Evolutionary conservation across 306 rosid species (phyloP), one percentile per base, ranked within the genome.

Genomic region (Geum urbanum): DNA sequence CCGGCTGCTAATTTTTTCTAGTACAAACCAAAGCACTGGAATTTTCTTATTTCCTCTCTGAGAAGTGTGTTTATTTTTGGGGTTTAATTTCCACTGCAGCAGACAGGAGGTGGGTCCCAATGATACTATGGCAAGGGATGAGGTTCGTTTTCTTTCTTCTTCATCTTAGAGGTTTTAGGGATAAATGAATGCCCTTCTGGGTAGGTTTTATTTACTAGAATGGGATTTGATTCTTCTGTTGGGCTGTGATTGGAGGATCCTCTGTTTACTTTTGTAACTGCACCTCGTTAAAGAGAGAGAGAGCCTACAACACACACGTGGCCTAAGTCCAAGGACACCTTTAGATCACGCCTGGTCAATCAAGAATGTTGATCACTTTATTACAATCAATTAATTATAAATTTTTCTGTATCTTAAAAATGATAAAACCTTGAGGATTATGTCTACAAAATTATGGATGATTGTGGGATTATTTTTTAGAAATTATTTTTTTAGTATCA

Each of bases 61-160:
- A 77, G 75, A 15, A 67, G 48, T 54, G 68, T 54, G 86, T 43
- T 67, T 78, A 72, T 77, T 27, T 27, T 27, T 27, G 2, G 32
- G 76, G 91, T 39, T 60, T 51, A 69, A 79, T 32, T 32, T 32
- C 37, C 46, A 37, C n/a, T 54, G 53, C 37, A 32, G 74, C 68
- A 73, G 84, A 80, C 84, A 81, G 73, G 16, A 74, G n/a, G 84
- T 79, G 86, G 89, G 87, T 15, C 72, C 20, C 82, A 76, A 16
- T 22, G 58, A 15, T 40, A 70, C 58, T 75, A 41, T 63, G 63
- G 49, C 68, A 55, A 72, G 77, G 59, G 79, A 79, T 67, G 73
- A 73, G 86, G 82, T 74, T 76, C 62, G 7, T 18, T 58, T 55
- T 32, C 37, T 32, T 32, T 32, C 37, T 32, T 32, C 37, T 32